Evolutionary conservation across 2,329 filamentous ascomycete species (phyloP).

Genomic region (Alternaria tenuissima): DNA sequence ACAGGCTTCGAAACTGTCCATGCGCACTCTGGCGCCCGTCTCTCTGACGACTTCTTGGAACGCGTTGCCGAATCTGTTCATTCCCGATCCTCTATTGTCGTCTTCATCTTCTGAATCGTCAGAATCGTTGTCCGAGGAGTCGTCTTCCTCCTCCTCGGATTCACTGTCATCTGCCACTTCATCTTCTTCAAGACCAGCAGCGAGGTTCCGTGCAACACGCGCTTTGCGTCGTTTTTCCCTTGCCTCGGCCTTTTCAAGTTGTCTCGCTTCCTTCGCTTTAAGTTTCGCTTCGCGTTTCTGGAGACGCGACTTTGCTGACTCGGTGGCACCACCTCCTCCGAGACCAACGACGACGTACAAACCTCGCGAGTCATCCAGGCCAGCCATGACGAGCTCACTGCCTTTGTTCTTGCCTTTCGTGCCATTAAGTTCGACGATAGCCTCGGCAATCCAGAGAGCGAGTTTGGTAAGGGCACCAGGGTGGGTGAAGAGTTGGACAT

Average conservation of each 20-base stretch:
- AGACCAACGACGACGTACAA: slow-evolving; percentile 94
- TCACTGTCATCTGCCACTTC: slow-evolving; percentile 59
- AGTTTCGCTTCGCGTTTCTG: slow-evolving; percentile 72
- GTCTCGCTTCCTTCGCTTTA: slow-evolving; percentile 59
- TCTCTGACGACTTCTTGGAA: slow-evolving; percentile 95
- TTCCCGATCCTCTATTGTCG: slow-evolving; percentile 72
- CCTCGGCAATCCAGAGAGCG: slow-evolving; percentile 92
- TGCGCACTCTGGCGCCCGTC: slow-evolving; percentile 86
- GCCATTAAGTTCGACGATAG: slow-evolving; percentile 86
- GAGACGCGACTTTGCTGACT: slow-evolving; percentile 66
- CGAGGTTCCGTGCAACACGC: slow-evolving; percentile 42
- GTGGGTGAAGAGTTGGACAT: slow-evolving; percentile 90
- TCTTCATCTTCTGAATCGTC: slow-evolving; percentile 56
- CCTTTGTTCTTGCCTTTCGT: slow-evolving; percentile 73
- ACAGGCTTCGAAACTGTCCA: slow-evolving; percentile 97
- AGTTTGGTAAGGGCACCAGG: slow-evolving; percentile 92
- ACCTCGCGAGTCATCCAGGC: slow-evolving; percentile 83
- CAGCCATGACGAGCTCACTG: slow-evolving; percentile 88
- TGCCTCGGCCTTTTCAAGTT: slow-evolving; percentile 66
- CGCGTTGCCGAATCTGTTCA: slow-evolving; percentile 91
- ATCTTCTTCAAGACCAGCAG: slow-evolving; percentile 70
- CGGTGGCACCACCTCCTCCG: slow-evolving; percentile 80
- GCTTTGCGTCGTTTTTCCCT: slow-evolving; percentile 67
- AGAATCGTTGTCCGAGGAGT: slow-evolving; percentile 59
- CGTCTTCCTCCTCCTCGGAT: slow-evolving; percentile 65